phyloP scores from a whole-genome alignment of 1,139 yeast genomes.

The Pichia sorboxylosa region DNA sequence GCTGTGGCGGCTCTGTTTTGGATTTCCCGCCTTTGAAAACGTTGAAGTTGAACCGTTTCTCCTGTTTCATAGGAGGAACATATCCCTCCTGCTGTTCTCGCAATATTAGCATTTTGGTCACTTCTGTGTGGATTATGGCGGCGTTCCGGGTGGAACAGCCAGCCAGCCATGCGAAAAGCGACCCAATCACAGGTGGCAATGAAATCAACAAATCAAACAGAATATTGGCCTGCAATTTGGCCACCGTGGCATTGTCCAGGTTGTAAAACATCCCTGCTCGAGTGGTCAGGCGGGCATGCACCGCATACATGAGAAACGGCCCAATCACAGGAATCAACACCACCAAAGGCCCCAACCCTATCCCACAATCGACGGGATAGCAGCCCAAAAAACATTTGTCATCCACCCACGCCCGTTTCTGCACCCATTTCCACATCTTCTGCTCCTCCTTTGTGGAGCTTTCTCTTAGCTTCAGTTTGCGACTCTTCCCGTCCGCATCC shows the following conservation, averaged over 20 bases:
- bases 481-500: constrained; percentile 35
- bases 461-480: constrained; percentile 47
- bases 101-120: constrained; percentile 30
- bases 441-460: constrained; percentile 51
- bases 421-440: constrained; percentile 61
- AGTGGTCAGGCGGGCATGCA: constrained; percentile 56
- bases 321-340: constrained; percentile 70
- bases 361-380: constrained; percentile 64
- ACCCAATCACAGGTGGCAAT: constrained; percentile 70
- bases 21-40: no score
- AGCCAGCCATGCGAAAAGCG: constrained; percentile 65
- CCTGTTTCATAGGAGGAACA: no score
- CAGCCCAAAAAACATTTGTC: constrained; percentile 75
- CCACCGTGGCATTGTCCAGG: constrained; percentile 47
- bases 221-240: constrained; percentile 67
- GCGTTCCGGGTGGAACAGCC: constrained; percentile 88
- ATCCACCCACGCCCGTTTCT: constrained; percentile 70
- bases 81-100: constrained; percentile 15
- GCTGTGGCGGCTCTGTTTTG: no score
- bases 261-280: constrained; percentile 45
- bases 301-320: constrained; percentile 65
- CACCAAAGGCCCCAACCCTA: constrained; percentile 64
- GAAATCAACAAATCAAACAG: constrained; percentile 60
- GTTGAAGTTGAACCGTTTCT: no score
- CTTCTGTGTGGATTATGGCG: constrained; percentile 49